Conservation (phyloP, 768 basidiomycete species). For the Butyriboletus loyo region DNA sequence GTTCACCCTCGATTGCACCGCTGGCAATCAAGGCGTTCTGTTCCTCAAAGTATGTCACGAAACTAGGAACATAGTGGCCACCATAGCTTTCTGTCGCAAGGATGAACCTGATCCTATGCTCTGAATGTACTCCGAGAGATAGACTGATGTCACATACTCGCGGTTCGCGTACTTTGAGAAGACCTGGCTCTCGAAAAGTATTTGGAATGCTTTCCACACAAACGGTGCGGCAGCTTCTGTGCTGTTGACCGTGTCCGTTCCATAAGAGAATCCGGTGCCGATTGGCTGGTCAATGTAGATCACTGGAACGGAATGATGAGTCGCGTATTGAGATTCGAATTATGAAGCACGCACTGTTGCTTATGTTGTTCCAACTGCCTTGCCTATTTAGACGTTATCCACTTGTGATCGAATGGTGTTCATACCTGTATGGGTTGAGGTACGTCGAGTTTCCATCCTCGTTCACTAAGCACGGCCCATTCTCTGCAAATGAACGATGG, state of each 20-base stretch:
- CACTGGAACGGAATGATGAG: constrained; percentile 36
- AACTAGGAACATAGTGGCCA: constrained; percentile 63
- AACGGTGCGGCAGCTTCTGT: constrained; percentile 50
- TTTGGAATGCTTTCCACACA: constrained; percentile 62
- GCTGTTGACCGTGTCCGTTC: constrained; percentile 51
- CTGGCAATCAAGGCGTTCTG: constrained; percentile 53
- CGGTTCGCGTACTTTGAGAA: constrained; percentile 52
- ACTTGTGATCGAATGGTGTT: neutral
- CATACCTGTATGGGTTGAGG: constrained; percentile 59
- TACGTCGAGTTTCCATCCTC: constrained; percentile 49
- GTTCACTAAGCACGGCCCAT: constrained; percentile 63
- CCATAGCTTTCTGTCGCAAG: constrained; percentile 68
- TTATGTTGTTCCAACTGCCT: constrained; percentile 62
- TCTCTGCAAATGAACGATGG: constrained; percentile 36
- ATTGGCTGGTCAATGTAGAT: constrained; percentile 72
- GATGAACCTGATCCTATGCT: constrained; percentile 43
- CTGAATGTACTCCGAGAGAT: neutral
- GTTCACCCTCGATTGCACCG: constrained; percentile 46
- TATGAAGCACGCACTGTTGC: constrained; percentile 49
- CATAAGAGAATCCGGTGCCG: constrained; percentile 62
- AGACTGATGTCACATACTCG: constrained; percentile 39
- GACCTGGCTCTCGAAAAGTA: constrained; percentile 54
- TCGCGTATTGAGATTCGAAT: neutral
- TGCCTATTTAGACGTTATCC: neutral
- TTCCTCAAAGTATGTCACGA: constrained; percentile 61